Base-by-base conservation (phyloP, 164 flowering plant species). In the Macadamia tetraphylla region DNA sequence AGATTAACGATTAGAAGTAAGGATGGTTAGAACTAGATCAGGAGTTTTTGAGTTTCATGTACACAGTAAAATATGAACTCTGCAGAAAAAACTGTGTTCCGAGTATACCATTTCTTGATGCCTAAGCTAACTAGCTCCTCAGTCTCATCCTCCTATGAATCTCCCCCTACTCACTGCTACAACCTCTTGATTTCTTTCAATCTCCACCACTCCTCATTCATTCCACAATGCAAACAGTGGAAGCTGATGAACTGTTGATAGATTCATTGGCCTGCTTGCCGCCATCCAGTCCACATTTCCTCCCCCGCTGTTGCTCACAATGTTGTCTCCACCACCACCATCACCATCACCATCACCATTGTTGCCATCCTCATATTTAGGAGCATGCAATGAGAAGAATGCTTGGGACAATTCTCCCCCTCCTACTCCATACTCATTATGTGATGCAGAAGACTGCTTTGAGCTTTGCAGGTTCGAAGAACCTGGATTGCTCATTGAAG, bases 201-300 rank as follows among this genome's bases (percentile, higher is more conserved):
- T 35, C 40, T 35, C 40, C 40, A 0, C 5, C 40, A 35, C 17
- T 53, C 55, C 55, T 51, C 6, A 65, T 1, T 76, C 82, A 62
- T 77, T 83, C 87, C 87, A 82, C 64, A 86, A 44, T 0, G 89
- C 65, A 18, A 63, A 63, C 65, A 63, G 18, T 18, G 65, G 65
- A n/a, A 63, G 65, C 52, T 63, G 65, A 63, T 63, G 65, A 63
- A 23, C 65, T 29, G 23, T 14, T 9, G 65, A 63, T 0, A 63
- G 43, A n/a, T 43, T 23, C 6, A 31, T 1, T 14, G 65, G 53
- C 31, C 53, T 29, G n/a, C 51, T 52, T 0, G 53, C 9, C 32
- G 10, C 65, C 52, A 43, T 18, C 65, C 65, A 63, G 7, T 63
- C 43, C 52, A 63, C 51, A 35, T 32, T 60, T 9, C 11, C 63